A percentile compares a stretch with the other conserved stretches of the same genome.
phyloP scores from a whole-genome alignment of 257 asterid species.

The Lantana camara region DNA sequence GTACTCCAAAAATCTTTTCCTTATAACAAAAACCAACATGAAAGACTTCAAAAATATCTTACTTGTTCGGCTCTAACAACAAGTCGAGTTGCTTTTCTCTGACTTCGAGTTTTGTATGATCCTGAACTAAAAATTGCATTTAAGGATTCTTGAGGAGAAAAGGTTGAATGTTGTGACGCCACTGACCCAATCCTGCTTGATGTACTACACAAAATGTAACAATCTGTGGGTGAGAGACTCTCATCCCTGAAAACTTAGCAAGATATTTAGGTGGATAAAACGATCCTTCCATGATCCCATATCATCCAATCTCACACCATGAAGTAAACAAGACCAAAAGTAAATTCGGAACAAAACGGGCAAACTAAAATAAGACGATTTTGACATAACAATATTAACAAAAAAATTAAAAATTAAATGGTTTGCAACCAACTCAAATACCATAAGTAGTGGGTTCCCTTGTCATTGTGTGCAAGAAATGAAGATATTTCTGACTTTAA shows the following conservation, averaged over 20 bases:
- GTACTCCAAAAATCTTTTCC: not conserved
- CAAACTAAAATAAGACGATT: not conserved
- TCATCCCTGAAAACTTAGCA: too few relatives aligned
- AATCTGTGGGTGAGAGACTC: constrained; percentile 17
- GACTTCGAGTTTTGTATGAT: constrained; percentile 41
- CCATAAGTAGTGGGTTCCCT: not conserved
- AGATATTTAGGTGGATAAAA: too few relatives aligned
- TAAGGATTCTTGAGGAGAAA: constrained; percentile 60
- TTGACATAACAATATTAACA: not conserved
- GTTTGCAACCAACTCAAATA: not conserved
- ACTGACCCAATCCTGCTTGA: constrained; percentile 56
- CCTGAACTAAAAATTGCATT: constrained; percentile 56
- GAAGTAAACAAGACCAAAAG: not conserved
- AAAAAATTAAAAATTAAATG: not conserved
- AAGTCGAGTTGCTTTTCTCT: constrained; percentile 60
- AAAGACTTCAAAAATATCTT: constrained; percentile 33
- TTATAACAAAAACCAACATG: not conserved
- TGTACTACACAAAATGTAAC: constrained; percentile 49
- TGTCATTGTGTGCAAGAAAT: not conserved
- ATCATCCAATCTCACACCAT: too few relatives aligned
- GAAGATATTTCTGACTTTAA: not conserved
- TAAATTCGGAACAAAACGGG: not conserved
- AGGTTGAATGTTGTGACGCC: constrained; percentile 65
- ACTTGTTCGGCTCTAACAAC: constrained; percentile 88
- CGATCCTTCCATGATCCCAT: too few relatives aligned